A percentile compares a stretch with the other conserved stretches of the same genome.
phyloP scores from a whole-genome alignment of 192 early-diverging fungal genomes.

The Coemansia guatemalensis region DNA sequence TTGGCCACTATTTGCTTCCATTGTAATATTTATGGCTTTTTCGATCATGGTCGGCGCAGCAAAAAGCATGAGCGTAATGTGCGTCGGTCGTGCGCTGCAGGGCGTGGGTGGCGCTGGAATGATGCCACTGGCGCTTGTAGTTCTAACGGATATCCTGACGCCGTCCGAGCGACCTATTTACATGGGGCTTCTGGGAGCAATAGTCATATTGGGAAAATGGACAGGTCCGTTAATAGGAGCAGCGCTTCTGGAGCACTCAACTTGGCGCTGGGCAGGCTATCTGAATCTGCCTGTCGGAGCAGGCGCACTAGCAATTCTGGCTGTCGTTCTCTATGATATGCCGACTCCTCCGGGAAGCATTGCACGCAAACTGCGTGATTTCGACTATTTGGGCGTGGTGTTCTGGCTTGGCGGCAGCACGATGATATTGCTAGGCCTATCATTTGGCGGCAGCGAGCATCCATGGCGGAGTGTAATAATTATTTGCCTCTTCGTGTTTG shows the following conservation, averaged over 20 bases:
- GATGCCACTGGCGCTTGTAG: slow-evolving; percentile 66
- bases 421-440: slow-evolving; percentile 57
- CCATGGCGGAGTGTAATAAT: slow-evolving; percentile 57
- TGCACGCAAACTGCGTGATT: slow-evolving; percentile 43
- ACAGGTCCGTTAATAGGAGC: slow-evolving; percentile 72
- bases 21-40: slow-evolving; percentile 48
- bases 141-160: slow-evolving; percentile 73
- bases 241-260: slow-evolving; percentile 58
- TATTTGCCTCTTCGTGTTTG: slow-evolving; percentile 51
- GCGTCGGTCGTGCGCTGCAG: slow-evolving; percentile 68
- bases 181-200: slow-evolving; percentile 63
- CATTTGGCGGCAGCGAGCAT: slow-evolving; percentile 62
- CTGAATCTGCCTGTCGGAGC: slow-evolving; percentile 75
- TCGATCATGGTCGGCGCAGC: slow-evolving; percentile 53
- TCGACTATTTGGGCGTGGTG: slow-evolving; percentile 60
- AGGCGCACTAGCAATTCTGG: slow-evolving; percentile 53
- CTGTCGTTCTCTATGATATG: slow-evolving; percentile 58
- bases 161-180: slow-evolving; percentile 66
- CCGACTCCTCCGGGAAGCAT: slow-evolving; percentile 39
- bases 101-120: slow-evolving; percentile 74
- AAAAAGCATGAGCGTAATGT: slow-evolving; percentile 51
- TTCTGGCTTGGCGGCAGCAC: slow-evolving; percentile 55
- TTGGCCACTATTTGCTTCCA: slow-evolving; percentile 39
- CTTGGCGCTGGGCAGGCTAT: slow-evolving; percentile 75
- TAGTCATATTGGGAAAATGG: slow-evolving; percentile 62